A percentile compares a stretch with the other conserved stretches of the same genome.
These are phyloP conservation scores for Bruguiera sexangula DNA, from an alignment of 345 rosid species.

Conservation along the genomic window DNA sequence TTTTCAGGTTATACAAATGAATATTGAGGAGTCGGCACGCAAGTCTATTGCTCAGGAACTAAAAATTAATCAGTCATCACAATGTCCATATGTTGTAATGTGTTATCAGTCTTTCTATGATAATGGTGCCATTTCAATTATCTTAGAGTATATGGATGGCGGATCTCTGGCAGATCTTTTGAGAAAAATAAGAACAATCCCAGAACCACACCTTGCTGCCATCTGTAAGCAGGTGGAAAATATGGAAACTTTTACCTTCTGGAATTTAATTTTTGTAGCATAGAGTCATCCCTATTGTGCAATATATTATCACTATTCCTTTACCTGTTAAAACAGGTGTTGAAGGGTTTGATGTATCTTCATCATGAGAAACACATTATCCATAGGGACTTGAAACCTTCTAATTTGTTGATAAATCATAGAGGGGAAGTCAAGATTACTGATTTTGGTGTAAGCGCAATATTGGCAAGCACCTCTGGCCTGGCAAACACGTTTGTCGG, in stretches of 20 bases:
- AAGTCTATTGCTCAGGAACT: slow-evolving; percentile 72
- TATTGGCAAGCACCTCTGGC: slow-evolving; percentile 74
- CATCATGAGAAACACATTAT: slow-evolving; percentile 84
- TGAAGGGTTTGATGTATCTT: slow-evolving; percentile 70
- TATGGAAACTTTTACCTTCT: not conserved
- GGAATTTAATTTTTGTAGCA: not conserved
- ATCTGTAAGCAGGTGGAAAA: slow-evolving; percentile 73
- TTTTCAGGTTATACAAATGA: slow-evolving; percentile 71
- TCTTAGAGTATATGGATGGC: slow-evolving; percentile 91
- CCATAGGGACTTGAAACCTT: slow-evolving; percentile 85
- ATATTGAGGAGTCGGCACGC: slow-evolving; percentile 58
- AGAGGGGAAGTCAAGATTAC: slow-evolving; percentile 94
- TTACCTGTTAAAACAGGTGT: slow-evolving; percentile 49
- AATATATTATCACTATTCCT: slow-evolving; percentile 5
- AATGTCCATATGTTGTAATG: slow-evolving; percentile 72
- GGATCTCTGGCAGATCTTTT: slow-evolving; percentile 85
- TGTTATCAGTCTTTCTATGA: slow-evolving; percentile 78
- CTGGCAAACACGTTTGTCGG: slow-evolving; percentile 82
- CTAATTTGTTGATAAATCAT: slow-evolving; percentile 83
- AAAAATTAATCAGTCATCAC: slow-evolving; percentile 74
- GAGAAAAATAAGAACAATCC: slow-evolving; percentile 60
- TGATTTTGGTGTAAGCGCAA: slow-evolving; percentile 90
- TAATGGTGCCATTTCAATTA: slow-evolving; percentile 77
- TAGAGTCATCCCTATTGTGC: not conserved
- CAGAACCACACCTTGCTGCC: slow-evolving; percentile 68